Evolutionary conservation across 805 yeast species (phyloP).

Genomic region (Scheffersomyces coipomensis): DNA sequence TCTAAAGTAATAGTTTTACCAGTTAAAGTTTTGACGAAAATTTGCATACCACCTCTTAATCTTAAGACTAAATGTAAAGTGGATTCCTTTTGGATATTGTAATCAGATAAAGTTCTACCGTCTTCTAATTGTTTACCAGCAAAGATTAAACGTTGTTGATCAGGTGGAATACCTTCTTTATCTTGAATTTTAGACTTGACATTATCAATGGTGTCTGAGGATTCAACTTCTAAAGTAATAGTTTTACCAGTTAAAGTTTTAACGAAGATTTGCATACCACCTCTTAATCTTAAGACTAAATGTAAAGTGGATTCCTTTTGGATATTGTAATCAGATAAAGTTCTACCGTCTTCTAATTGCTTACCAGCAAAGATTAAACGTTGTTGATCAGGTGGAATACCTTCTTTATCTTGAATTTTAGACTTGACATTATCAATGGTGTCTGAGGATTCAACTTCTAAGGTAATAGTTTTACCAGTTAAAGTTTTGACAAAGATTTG

Average conservation of each 20-base stretch:
- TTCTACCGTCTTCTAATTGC: slow-evolving; percentile 96
- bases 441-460: slow-evolving; percentile 97
- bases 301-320: slow-evolving; percentile 97
- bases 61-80: slow-evolving; percentile 93
- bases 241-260: slow-evolving; percentile 99
- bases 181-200: slow-evolving; percentile 98
- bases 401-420: slow-evolving; percentile 96
- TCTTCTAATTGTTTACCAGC: slow-evolving; percentile 99
- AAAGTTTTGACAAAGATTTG: slow-evolving; percentile 59
- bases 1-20: slow-evolving; percentile 80
- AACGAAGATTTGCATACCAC: slow-evolving; percentile 62
- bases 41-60: slow-evolving; percentile 83
- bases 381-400: slow-evolving; percentile 98
- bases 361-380: slow-evolving; percentile 97
- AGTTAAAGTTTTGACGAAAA: slow-evolving; percentile 46
- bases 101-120: slow-evolving; percentile 98
- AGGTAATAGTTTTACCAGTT: slow-evolving; percentile 70
- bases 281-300: slow-evolving; percentile 96
- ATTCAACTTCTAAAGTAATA: slow-evolving; percentile 98
- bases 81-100: slow-evolving; percentile 97
- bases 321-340: slow-evolving; percentile 95
- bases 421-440: slow-evolving; percentile 96
- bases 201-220: slow-evolving; percentile 97
- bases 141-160: slow-evolving; percentile 98
- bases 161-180: slow-evolving; percentile 99